Conservation (phyloP, 345 rosid genomes). For the Physaria fendleri region DNA sequence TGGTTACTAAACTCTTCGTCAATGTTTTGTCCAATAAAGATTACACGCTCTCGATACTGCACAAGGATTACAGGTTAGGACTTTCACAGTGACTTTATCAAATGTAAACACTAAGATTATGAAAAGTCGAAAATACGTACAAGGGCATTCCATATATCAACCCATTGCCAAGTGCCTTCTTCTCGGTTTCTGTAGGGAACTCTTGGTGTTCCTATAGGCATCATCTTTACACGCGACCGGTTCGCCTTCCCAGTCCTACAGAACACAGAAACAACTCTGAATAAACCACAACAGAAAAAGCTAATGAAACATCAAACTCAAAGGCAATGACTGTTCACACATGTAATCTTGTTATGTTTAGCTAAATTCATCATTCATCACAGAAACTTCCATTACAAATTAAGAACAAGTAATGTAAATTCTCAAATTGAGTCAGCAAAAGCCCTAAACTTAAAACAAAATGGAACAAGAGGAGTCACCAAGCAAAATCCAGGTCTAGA, state of each 20-base stretch:
- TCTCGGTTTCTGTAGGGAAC: slow-evolving; percentile 66
- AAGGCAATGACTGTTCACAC: background rate
- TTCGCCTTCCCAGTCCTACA: slow-evolving; percentile 45
- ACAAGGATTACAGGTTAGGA: slow-evolving; percentile 17
- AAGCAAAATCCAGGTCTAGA: background rate
- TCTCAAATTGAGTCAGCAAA: background rate
- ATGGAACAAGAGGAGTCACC: background rate
- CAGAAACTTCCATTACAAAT: background rate
- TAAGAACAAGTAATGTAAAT: background rate
- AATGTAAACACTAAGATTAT: background rate
- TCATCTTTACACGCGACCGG: slow-evolving; percentile 54
- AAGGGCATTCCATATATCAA: slow-evolving; percentile 85
- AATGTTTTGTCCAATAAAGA: slow-evolving; percentile 70
- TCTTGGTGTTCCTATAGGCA: slow-evolving; percentile 79
- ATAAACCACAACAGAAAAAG: background rate
- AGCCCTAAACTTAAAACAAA: slow-evolving; percentile 5
- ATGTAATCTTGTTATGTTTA: background rate
- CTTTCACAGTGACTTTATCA: background rate
- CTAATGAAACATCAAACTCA: background rate
- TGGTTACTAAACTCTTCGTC: slow-evolving; percentile 89
- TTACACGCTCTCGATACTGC: slow-evolving; percentile 86
- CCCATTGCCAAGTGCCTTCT: slow-evolving; percentile 85
- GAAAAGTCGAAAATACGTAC: slow-evolving; percentile 39
- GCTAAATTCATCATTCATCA: background rate
- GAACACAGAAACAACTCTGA: slow-evolving; percentile 3